phyloP scores from a whole-genome alignment of 345 rosid species.

The Syzygium oleosum region DNA sequence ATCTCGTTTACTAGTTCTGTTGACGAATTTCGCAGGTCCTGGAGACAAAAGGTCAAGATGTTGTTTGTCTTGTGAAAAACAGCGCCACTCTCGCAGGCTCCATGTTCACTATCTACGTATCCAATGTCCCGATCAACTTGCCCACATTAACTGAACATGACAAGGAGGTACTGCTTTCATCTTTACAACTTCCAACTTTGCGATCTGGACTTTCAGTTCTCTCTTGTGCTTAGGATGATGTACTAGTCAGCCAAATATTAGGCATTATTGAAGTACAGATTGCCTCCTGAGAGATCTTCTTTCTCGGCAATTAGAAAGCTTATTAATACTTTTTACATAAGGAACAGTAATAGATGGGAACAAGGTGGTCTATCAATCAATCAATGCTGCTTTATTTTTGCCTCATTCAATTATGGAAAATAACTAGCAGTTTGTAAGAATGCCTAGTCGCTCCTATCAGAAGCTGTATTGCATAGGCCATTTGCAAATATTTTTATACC shows the following conservation, averaged over 20 bases:
- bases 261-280: not conserved
- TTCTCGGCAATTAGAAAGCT: not conserved
- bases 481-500: not conserved
- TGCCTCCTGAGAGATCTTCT: not conserved
- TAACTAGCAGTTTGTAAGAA: not conserved
- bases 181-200: not conserved
- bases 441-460: not conserved
- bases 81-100: slow-evolving; percentile 20
- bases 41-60: slow-evolving; percentile 19
- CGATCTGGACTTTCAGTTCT: not conserved
- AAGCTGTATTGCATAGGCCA: not conserved
- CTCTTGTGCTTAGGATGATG: not conserved
- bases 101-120: slow-evolving; percentile 16
- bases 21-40: slow-evolving; percentile 7
- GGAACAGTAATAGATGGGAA: not conserved
- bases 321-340: not conserved
- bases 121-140: slow-evolving; percentile 11
- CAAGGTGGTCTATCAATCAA: not conserved
- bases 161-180: slow-evolving; percentile 12
- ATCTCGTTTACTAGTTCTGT: not conserved
- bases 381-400: not conserved
- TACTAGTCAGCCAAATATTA: not conserved
- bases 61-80: slow-evolving; percentile 20
- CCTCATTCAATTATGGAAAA: not conserved
- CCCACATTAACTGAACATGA: slow-evolving; percentile 23